A percentile compares a stretch with the other conserved stretches of the same genome.
phyloP scores from a whole-genome alignment of 2,329 filamentous ascomycete genomes.

The Trichophyton mentagrophytes region DNA sequence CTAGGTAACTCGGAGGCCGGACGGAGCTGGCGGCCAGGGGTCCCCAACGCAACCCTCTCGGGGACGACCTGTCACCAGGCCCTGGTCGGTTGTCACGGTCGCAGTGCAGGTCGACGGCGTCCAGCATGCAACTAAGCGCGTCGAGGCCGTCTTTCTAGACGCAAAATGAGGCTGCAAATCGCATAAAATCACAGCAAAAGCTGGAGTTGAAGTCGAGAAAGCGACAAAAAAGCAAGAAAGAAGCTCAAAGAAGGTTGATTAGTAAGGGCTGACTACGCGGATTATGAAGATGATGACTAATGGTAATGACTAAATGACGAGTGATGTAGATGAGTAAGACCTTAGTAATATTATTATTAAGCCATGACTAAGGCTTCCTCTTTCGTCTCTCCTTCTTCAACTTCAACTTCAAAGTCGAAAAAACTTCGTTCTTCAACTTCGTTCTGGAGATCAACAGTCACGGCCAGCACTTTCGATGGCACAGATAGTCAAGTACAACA shows the following conservation, averaged over 20 bases:
- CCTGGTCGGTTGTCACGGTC: conserved; percentile 9
- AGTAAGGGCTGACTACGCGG: not conserved
- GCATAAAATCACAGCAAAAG: not conserved
- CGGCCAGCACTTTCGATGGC: too few relatives aligned
- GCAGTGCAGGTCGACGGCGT: conserved; percentile 2
- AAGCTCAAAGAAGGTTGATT: not conserved
- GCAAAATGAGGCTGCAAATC: not conserved
- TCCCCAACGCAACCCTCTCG: not conserved
- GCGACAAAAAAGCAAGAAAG: not conserved
- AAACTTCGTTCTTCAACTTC: too few relatives aligned
- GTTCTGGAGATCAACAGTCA: too few relatives aligned
- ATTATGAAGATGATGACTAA: too few relatives aligned
- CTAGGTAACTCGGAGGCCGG: not conserved
- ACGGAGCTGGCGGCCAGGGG: not conserved
- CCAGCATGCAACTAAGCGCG: not conserved
- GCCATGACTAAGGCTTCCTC: too few relatives aligned
- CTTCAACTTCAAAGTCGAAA: too few relatives aligned
- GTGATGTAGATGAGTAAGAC: too few relatives aligned
- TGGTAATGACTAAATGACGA: not conserved
- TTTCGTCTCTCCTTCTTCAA: too few relatives aligned
- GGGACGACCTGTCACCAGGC: not conserved
- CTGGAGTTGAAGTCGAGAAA: not conserved
- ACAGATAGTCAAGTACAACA: not conserved
- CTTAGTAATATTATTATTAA: too few relatives aligned
- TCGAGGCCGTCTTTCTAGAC: not conserved